Percentiles rank a stretch among this genome's conserved stretches.
Conservation (phyloP, 371 early-diverging fungal species). For the Mortierella sp. region DNA sequence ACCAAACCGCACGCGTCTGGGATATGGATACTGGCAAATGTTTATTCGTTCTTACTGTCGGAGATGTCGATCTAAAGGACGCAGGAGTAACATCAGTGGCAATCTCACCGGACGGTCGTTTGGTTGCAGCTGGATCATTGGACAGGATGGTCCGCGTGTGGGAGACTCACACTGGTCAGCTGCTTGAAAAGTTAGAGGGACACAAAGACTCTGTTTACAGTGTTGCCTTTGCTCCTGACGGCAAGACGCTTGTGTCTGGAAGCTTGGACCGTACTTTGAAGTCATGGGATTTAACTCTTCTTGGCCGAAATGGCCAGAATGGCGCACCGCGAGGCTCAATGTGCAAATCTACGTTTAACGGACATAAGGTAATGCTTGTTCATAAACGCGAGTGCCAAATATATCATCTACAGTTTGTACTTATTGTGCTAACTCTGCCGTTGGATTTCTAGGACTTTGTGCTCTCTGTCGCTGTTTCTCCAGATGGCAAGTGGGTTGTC, state of each 20-base stretch:
- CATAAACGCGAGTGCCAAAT: background rate
- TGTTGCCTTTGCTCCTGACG: constrained; percentile 97
- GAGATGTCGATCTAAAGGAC: constrained; percentile 88
- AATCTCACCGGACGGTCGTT: constrained; percentile 84
- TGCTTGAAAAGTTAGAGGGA: constrained; percentile 92
- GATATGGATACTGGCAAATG: constrained; percentile 82
- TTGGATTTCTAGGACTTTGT: constrained; percentile 88
- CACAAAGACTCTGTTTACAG: constrained; percentile 98
- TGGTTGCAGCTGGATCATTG: constrained; percentile 91
- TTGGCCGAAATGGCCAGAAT: constrained; percentile 56
- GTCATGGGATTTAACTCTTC: constrained; percentile 88
- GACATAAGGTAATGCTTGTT: constrained; percentile 65
- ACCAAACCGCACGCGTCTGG: constrained; percentile 93
- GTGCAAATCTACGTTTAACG: constrained; percentile 70
- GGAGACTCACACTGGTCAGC: constrained; percentile 86
- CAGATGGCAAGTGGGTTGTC: constrained; percentile 94
- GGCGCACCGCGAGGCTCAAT: constrained; percentile 49
- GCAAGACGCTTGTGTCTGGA: constrained; percentile 92
- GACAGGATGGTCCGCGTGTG: constrained; percentile 96
- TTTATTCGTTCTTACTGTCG: constrained; percentile 81
- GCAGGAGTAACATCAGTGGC: constrained; percentile 97
- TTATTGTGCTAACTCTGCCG: background rate
- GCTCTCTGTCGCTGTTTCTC: constrained; percentile 93
- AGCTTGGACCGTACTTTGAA: constrained; percentile 96
- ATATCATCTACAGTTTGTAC: background rate